Percentiles rank a stretch among this genome's conserved stretches.
These are phyloP conservation scores for Fusarium musae DNA, from an alignment of 2,329 filamentous ascomycete species.

Conservation along the genomic window DNA sequence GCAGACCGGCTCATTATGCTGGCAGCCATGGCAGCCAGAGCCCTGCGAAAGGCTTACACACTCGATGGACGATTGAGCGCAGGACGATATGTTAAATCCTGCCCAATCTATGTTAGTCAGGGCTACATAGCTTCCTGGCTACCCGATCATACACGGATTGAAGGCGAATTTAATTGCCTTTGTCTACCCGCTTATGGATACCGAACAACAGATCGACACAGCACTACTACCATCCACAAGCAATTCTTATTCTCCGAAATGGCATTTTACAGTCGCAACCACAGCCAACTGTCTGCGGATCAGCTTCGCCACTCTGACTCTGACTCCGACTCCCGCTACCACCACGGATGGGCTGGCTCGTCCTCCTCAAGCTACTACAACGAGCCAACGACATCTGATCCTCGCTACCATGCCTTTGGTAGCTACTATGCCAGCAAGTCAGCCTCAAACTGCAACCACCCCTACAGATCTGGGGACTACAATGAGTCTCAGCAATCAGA, in stretches of 20 bases:
- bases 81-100: not conserved
- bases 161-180: slow-evolving; percentile 35
- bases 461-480: slow-evolving; percentile 28
- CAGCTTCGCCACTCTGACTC: slow-evolving; percentile 36
- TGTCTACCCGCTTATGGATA: slow-evolving; percentile 40
- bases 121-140: slow-evolving; percentile 3
- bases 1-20: slow-evolving; percentile 9
- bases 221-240: slow-evolving; percentile 33
- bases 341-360: slow-evolving; percentile 22
- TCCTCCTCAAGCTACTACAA: slow-evolving; percentile 22
- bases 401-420: slow-evolving; percentile 31
- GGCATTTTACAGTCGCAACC: slow-evolving; percentile 29
- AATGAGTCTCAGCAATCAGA: slow-evolving; percentile 26
- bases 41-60: slow-evolving; percentile 15
- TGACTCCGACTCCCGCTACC: slow-evolving; percentile 32
- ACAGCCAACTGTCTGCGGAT: slow-evolving; percentile 26
- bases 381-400: slow-evolving; percentile 28
- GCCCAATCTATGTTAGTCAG: slow-evolving; percentile 13
- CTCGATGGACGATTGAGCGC: not conserved
- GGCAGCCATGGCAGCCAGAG: slow-evolving; percentile 17
- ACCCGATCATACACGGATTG: not conserved
- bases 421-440: slow-evolving; percentile 34
- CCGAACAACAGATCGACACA: slow-evolving; percentile 37
- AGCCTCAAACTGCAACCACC: slow-evolving; percentile 18
- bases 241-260: slow-evolving; percentile 29